Evolutionary conservation across 495 filamentous ascomycete genomes (phyloP).

Genomic region (Cercophora scortea): DNA sequence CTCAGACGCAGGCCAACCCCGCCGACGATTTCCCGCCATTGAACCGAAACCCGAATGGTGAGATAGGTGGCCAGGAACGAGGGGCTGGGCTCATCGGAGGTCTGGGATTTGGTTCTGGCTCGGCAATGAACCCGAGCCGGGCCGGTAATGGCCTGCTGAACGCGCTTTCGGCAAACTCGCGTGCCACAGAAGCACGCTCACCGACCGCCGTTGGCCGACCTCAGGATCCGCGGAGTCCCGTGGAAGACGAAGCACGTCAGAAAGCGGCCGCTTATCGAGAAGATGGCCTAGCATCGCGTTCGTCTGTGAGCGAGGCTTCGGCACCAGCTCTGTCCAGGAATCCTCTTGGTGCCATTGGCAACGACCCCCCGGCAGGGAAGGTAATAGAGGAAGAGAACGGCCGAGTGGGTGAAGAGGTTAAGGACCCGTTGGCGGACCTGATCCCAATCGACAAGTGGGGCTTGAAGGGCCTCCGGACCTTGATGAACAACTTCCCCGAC

Average conservation of each 20-base stretch:
- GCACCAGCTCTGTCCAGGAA: slow-evolving; percentile 22
- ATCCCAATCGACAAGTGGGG: slow-evolving; percentile 73
- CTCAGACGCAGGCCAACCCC: slow-evolving; percentile 58
- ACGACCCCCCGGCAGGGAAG: slow-evolving; percentile 32
- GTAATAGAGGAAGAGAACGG: slow-evolving; percentile 33
- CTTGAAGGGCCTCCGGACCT: slow-evolving; percentile 65
- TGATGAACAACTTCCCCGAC: slow-evolving; percentile 74
- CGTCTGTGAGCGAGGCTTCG: slow-evolving; percentile 25
- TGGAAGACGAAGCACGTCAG: slow-evolving; percentile 32
- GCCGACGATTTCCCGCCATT: slow-evolving; percentile 83
- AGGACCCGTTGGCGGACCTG: slow-evolving; percentile 66
- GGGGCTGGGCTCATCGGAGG: slow-evolving; percentile 55
- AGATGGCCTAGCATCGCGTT: slow-evolving; percentile 26
- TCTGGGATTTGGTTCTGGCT: slow-evolving; percentile 51
- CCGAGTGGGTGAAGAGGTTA: slow-evolving; percentile 21
- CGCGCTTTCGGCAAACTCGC: slow-evolving; percentile 45
- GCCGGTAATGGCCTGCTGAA: slow-evolving; percentile 51
- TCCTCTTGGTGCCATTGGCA: slow-evolving; percentile 39
- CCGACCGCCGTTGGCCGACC: slow-evolving; percentile 28
- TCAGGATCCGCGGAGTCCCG: slow-evolving; percentile 32
- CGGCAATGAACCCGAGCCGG: slow-evolving; percentile 22
- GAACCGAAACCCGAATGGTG: slow-evolving; percentile 61
- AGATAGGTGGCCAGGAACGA: slow-evolving; percentile 61
- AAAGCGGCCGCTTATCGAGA: slow-evolving; percentile 37
- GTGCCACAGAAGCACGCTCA: slow-evolving; percentile 32